Conservation (phyloP, 2,329 filamentous ascomycete genomes). For the Arthroderma sp. region DNA sequence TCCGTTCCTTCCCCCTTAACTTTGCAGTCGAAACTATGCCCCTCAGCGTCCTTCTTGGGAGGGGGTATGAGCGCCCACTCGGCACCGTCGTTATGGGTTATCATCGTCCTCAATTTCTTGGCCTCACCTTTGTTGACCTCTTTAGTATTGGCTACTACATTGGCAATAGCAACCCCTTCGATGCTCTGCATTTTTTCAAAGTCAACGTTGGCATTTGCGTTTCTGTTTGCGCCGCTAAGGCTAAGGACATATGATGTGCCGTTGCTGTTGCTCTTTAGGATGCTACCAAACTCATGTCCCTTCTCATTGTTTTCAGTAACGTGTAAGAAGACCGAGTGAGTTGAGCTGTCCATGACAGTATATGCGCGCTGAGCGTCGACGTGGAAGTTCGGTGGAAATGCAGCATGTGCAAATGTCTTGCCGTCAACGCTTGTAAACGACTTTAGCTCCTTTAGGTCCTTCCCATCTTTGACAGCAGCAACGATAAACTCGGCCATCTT, state of each 20-base stretch:
- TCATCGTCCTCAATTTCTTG: conserved; percentile 79
- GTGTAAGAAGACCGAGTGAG: conserved; percentile 86
- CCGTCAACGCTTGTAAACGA: conserved; percentile 81
- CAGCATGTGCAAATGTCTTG: conserved; percentile 63
- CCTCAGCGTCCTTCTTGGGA: conserved; percentile 58
- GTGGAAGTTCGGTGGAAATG: conserved; percentile 76
- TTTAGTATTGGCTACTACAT: conserved; percentile 64
- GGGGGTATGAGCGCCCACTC: conserved; percentile 69
- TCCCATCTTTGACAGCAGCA: conserved; percentile 61
- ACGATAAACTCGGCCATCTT: conserved; percentile 97
- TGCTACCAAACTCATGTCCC: conserved; percentile 63
- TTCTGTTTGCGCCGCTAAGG: conserved; percentile 67
- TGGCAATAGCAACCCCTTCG: conserved; percentile 80
- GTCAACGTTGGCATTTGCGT: conserved; percentile 68
- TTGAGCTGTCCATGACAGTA: conserved; percentile 88
- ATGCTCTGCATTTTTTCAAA: conserved; percentile 92
- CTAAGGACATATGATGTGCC: conserved; percentile 89
- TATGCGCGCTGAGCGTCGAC: conserved; percentile 70
- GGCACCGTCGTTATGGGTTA: conserved; percentile 91
- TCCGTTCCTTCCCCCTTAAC: conserved; percentile 41
- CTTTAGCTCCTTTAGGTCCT: conserved; percentile 52
- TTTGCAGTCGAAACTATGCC: conserved; percentile 59
- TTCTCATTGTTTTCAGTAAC: conserved; percentile 61
- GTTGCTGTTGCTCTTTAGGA: conserved; percentile 98
- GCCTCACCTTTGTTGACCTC: conserved; percentile 49